Conservation (phyloP, 2,329 filamentous ascomycete species). For the Periconia digitata region DNA sequence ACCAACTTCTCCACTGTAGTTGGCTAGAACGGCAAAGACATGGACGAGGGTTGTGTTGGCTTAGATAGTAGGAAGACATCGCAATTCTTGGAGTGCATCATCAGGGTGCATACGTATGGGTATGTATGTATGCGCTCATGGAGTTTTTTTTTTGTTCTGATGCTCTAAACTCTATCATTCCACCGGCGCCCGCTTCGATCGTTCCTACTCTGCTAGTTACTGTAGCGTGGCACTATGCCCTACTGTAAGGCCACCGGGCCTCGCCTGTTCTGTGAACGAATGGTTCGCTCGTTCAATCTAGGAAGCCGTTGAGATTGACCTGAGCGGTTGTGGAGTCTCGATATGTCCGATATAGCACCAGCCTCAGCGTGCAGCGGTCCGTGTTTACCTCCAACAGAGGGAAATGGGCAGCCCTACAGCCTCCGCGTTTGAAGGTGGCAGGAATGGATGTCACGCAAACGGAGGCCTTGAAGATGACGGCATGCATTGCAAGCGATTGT, state of each 20-base stretch:
- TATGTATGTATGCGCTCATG: too few relatives aligned
- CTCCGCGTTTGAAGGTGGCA: not conserved
- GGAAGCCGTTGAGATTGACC: not conserved
- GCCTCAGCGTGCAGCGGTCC: too few relatives aligned
- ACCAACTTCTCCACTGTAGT: not conserved
- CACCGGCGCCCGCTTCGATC: not conserved
- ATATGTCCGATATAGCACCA: not conserved
- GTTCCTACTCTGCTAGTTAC: not conserved
- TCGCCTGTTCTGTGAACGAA: not conserved
- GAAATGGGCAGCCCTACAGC: not conserved
- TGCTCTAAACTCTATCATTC: not conserved
- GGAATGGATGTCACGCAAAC: not conserved
- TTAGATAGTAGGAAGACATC: too few relatives aligned
- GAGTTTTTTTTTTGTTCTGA: not conserved
- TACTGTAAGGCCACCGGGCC: not conserved
- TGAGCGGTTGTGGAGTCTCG: not conserved
- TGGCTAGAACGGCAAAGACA: not conserved
- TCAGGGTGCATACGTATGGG: too few relatives aligned
- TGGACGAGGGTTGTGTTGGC: too few relatives aligned
- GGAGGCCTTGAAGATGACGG: not conserved
- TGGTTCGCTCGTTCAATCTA: not conserved
- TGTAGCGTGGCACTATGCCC: not conserved
- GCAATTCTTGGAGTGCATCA: too few relatives aligned
- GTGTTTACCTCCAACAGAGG: too few relatives aligned
- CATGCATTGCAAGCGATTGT: not conserved